A percentile compares a stretch with the other conserved stretches of the same genome.
These are phyloP conservation scores for Candida namnaoensis DNA, from an alignment of 805 yeast species.

Conservation along the genomic window DNA sequence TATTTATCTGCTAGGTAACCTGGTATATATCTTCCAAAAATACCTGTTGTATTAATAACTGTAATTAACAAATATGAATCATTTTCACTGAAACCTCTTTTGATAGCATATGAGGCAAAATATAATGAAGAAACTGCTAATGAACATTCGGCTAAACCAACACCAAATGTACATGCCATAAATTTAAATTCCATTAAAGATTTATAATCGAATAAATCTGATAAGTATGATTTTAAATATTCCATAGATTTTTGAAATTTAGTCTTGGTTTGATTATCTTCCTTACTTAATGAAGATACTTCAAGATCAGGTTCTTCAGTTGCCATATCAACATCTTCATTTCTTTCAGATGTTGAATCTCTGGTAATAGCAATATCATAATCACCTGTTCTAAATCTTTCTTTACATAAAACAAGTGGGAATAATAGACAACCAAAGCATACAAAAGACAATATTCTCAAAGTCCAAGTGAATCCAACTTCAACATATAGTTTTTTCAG, in stretches of 20 bases:
- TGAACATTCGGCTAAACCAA: constrained; percentile 38
- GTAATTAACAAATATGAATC: constrained; percentile 38
- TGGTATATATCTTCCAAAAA: constrained; percentile 35
- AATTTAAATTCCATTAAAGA: constrained; percentile 37
- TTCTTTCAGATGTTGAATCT: constrained; percentile 16
- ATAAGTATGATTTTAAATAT: constrained; percentile 11
- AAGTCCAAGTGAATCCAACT: constrained; percentile 50
- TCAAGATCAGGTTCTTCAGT: too few species aligned
- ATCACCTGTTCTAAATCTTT: constrained; percentile 36
- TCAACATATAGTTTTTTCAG: constrained; percentile 33
- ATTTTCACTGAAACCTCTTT: constrained; percentile 30
- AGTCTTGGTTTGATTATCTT: too few species aligned
- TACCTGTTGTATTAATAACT: constrained; percentile 30
- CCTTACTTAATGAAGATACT: too few species aligned
- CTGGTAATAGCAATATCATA: constrained; percentile 13
- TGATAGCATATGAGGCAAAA: constrained; percentile 39
- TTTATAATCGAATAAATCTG: constrained; percentile 19
- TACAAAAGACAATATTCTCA: constrained; percentile 40
- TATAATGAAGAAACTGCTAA: constrained; percentile 37
- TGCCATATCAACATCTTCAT: constrained; percentile 7
- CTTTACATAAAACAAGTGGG: constrained; percentile 27
- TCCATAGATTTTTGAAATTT: constrained; percentile 13
- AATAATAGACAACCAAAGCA: constrained; percentile 25
- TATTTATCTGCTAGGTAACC: constrained; percentile 33
- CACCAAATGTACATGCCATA: constrained; percentile 31